Conservation (phyloP, 2,329 filamentous ascomycete species). For the Aspergillus pseudoviridinutans region DNA sequence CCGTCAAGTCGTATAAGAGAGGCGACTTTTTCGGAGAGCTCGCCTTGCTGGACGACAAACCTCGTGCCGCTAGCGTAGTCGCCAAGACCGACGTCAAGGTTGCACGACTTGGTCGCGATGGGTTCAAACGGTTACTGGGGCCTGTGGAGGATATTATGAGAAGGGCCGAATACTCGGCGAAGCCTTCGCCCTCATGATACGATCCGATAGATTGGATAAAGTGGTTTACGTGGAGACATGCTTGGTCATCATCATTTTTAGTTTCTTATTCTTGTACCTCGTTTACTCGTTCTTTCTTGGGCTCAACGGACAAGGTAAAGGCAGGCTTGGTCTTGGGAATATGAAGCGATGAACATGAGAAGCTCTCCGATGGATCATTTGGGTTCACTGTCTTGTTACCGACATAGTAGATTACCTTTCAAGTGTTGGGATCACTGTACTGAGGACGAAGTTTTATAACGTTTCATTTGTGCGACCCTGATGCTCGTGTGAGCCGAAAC, state of each 20-base stretch:
- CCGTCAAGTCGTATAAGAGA: slow-evolving; percentile 78
- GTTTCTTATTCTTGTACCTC: background rate
- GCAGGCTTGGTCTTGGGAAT: background rate
- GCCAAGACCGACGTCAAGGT: slow-evolving; percentile 87
- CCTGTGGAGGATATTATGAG: slow-evolving; percentile 94
- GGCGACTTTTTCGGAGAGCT: slow-evolving; percentile 98
- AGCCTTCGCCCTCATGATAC: slow-evolving; percentile 22
- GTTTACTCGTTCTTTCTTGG: background rate
- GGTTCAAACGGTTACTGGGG: slow-evolving; percentile 88
- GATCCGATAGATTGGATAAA: slow-evolving; percentile 15
- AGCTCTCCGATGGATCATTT: background rate
- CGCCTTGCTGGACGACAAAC: slow-evolving; percentile 87
- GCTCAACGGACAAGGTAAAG: background rate
- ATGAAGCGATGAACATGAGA: background rate
- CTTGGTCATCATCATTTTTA: background rate
- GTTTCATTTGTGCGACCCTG: background rate
- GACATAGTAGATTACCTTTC: background rate
- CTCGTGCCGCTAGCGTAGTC: slow-evolving; percentile 83
- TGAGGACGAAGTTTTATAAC: background rate
- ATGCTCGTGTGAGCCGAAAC: background rate
- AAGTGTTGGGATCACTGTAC: background rate
- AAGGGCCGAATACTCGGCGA: slow-evolving; percentile 49
- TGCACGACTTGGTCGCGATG: slow-evolving; percentile 84
- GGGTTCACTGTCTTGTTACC: background rate
- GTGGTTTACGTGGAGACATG: background rate